Evolutionary conservation across 768 basidiomycete genomes (phyloP).

Genomic region (Crassisporium funariophilum): DNA sequence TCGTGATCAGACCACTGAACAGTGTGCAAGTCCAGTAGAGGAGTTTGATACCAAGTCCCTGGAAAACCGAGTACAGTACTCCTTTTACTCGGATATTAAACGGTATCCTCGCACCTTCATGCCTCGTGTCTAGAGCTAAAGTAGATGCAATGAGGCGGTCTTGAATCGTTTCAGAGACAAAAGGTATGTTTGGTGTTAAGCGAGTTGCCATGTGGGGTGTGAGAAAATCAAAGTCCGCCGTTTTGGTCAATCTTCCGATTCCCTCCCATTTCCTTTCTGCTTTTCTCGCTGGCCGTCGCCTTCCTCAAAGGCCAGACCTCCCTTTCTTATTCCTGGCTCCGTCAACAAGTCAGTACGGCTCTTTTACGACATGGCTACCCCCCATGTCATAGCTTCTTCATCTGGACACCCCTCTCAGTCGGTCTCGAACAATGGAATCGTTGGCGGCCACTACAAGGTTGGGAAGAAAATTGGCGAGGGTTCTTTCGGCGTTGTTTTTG

Average conservation of each 20-base stretch:
- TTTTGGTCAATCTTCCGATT: slow-evolving; percentile 26
- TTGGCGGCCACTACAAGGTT: slow-evolving; percentile 82
- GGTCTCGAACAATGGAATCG: slow-evolving; percentile 70
- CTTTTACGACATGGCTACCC: slow-evolving; percentile 64
- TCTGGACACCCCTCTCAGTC: slow-evolving; percentile 70
- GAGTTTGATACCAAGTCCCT: no score
- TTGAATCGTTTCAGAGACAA: slow-evolving; percentile 18
- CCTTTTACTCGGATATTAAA: no score
- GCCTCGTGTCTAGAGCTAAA: background rate
- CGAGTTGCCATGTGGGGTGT: slow-evolving; percentile 24
- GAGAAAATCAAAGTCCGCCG: slow-evolving; percentile 29
- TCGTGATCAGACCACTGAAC: no score
- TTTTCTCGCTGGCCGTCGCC: slow-evolving; percentile 24
- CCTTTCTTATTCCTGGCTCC: slow-evolving; percentile 20
- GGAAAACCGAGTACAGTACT: no score
- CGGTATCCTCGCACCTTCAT: no score
- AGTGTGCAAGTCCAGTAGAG: no score
- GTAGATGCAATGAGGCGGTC: background rate
- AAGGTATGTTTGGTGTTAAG: slow-evolving; percentile 4
- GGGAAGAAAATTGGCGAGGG: slow-evolving; percentile 99
- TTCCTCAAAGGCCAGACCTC: slow-evolving; percentile 15
- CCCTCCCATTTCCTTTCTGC: slow-evolving; percentile 25
- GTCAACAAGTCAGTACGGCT: slow-evolving; percentile 19
- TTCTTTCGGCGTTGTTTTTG: slow-evolving; percentile 97
- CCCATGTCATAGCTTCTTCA: slow-evolving; percentile 83